These are phyloP conservation scores for Citrullus colocynthis DNA, from an alignment of 306 rosid genomes.

Conservation along the genomic window DNA sequence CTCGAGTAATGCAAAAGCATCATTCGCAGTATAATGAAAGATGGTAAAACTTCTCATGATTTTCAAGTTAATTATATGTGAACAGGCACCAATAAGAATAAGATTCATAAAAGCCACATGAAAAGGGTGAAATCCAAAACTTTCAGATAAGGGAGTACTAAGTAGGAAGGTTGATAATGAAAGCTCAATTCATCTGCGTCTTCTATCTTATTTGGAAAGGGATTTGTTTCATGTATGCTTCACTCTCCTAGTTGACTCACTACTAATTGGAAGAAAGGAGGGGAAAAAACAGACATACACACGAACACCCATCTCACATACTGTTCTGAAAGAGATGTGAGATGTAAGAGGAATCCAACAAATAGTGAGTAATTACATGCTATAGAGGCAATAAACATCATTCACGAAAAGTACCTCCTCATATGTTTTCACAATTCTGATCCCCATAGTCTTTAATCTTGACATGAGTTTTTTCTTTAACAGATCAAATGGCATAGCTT, in stretches of 20 bases:
- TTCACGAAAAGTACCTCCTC: slow-evolving; percentile 59
- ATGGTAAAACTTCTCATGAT: neutral
- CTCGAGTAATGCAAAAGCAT: neutral
- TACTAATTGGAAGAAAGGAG: neutral
- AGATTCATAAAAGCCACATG: neutral
- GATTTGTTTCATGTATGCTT: neutral
- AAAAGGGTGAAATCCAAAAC: neutral
- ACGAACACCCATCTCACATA: neutral
- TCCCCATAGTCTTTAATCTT: slow-evolving; percentile 79
- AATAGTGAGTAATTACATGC: neutral
- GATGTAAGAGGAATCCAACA: neutral
- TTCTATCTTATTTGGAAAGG: neutral
- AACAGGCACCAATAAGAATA: neutral
- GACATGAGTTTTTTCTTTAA: slow-evolving; percentile 75
- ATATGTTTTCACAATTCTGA: slow-evolving; percentile 52
- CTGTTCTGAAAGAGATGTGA: neutral
- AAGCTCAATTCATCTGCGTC: neutral
- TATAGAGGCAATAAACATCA: neutral
- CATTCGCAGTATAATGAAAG: neutral
- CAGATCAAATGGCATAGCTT: slow-evolving; percentile 91
- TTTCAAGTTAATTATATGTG: neutral
- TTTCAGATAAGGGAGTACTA: neutral
- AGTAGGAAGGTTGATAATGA: neutral
- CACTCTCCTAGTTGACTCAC: neutral
- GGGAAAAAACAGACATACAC: neutral